Evolutionary conservation across 192 early-diverging fungal species (phyloP), one percentile per base, ranked within the genome.

Genomic region (Gamsiella multidivaricata): DNA sequence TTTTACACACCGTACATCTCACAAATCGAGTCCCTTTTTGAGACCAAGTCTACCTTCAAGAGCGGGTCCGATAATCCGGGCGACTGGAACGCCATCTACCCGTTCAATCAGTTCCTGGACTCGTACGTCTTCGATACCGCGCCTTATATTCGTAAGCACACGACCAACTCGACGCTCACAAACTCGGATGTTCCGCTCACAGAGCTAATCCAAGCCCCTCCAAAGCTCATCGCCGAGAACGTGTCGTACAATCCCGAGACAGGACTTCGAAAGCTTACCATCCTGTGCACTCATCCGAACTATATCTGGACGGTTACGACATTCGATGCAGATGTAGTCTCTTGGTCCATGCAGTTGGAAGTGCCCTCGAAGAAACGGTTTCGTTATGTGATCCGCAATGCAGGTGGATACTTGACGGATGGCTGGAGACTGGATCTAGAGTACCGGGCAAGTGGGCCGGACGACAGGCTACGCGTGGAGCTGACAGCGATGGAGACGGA

Each of bases 301-400:
- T 88, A 86, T 52, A 84, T 86, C 39, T 91, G 88, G 88, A 90
- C 88, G 0, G 88, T 91, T 8, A 76, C 89, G 14, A 64, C 80
- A 1, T 93, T 93, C 74, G 71, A 86, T 52, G 91, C 86, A 0
- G 75, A 84, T 29, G 82, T 93, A 3, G 47, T 85, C 5, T 69
- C 70, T 10, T 93, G 91, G 91, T 86, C 82, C 22, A 81, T 87
- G 47, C 33, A 65, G 0, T 66, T 81, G 22, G 59, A 61, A 20
- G 54, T 81, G 6, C 85, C 85, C 2, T 54, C 81, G 28, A 66
- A 56, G 41, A 59, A 76, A n/a, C 25, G 28, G 22, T 70, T 78
- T 22, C 85, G 80, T 28, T 87, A 87, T 51, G 70, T 84, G 41
- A 61, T 87, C 5, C 70, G 84, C 3, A 61, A 83, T 60, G 83